Percentiles rank a stretch among this genome's conserved stretches.
Evolutionary conservation across 768 basidiomycete genomes (phyloP).

Genomic region (Lepiota brunneoincarnata): DNA sequence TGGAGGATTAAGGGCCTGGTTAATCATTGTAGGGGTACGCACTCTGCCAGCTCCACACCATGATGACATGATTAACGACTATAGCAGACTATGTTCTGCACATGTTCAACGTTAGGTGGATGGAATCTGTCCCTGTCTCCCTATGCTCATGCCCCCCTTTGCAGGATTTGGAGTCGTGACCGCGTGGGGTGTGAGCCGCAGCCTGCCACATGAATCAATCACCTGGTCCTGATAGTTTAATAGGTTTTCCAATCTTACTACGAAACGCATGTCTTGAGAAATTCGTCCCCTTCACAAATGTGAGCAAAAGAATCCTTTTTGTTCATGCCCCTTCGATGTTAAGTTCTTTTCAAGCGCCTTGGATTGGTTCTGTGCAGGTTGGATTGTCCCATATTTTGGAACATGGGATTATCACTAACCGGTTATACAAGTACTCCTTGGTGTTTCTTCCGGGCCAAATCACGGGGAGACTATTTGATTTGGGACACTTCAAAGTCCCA

Average conservation of each 20-base stretch:
- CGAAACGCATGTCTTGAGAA: constrained; percentile 38
- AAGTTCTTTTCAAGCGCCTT: constrained; percentile 21
- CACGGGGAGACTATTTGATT: constrained; percentile 57
- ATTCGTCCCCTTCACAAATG: constrained; percentile 51
- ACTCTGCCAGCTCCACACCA: not conserved
- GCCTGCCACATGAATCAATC: not conserved
- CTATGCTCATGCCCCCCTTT: constrained; percentile 12
- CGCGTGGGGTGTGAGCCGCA: constrained; percentile 63
- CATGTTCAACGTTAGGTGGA: constrained; percentile 42
- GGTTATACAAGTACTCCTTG: constrained; percentile 41
- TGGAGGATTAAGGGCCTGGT: constrained; percentile 43
- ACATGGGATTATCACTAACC: not conserved
- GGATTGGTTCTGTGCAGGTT: constrained; percentile 30
- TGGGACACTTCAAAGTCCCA: constrained; percentile 53
- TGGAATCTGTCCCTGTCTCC: too few relatives aligned
- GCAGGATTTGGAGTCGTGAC: constrained; percentile 68
- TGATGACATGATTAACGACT: not conserved
- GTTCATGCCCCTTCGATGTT: not conserved
- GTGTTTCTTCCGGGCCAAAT: constrained; percentile 49
- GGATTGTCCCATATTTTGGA: not conserved
- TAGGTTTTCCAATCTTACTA: constrained; percentile 72
- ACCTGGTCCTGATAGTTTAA: not conserved
- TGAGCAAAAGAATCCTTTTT: constrained; percentile 23
- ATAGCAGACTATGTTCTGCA: constrained; percentile 40
- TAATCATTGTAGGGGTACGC: constrained; percentile 41